Evolutionary conservation across 495 filamentous ascomycete genomes (phyloP), one percentile per base, ranked within the genome.

Genomic region (Corynascus novoguineensis): DNA sequence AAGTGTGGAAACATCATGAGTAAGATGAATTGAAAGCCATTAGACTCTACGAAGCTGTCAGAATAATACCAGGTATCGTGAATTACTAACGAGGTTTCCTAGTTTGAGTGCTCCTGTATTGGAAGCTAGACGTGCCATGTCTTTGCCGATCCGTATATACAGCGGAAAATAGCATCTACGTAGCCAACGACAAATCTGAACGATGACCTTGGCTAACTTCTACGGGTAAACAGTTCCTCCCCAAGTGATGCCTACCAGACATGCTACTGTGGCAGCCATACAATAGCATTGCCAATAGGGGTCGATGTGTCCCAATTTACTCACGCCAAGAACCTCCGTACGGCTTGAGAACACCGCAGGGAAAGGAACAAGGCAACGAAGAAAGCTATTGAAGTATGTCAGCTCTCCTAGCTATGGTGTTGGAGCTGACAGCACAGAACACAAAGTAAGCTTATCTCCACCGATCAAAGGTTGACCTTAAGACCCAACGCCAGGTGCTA

Each of bases 401-500:
- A 1, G 27, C 24, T 46, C 12, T 15, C 6, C 6, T 41, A 21
- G 15, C n/a, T 41, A 5, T 9, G 4, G 24, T 29, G 21, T 29
- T 11, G 10, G 12, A 28, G 19, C 3, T 3, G 25, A 2, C 10
- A 41, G 38, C n/a, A 12, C 38, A 31, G 29, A 22, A n/a, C n/a
- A n/a, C n/a, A n/a, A n/a, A n/a, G n/a, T n/a, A n/a, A n/a, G n/a
- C 41, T 44, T 44, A 44, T 22, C 17, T 29, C 45, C 25, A 21
- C 45, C 27, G 28, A 32, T 32, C 15, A 28, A 9, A 32, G 27
- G 45, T 48, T 48, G 27, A 48, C 19, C 27, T 48, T 4, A 48
- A 48, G 15, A 48, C 17, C 45, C 45, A 48, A 4, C 45, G 45
- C 45, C 45, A 48, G n/a, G 22, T 46, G 42, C 45, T 48, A 0